Base-by-base conservation (phyloP, 768 basidiomycete species). In the Leccinum olivaceopallidum region DNA sequence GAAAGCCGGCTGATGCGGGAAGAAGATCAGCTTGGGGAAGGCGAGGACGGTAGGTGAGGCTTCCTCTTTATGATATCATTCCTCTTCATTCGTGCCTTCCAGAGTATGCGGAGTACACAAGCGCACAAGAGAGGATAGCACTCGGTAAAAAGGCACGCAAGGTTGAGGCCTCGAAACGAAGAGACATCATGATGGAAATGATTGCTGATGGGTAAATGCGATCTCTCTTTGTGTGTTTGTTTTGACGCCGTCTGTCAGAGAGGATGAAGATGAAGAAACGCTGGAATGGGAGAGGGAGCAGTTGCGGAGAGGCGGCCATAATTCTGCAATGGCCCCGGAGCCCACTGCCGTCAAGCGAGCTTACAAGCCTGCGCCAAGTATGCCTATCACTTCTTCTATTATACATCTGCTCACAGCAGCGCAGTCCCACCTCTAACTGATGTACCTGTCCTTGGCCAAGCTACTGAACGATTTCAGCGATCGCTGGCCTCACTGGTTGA, bases 41-140 rank as follows among this genome's bases (percentile, higher is more conserved):
- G 87, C 3, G 93, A 94, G 42, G 93, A 95, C 63, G 93, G 93
- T 92, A 66, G 47, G 83, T 71, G 20, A 54, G 53, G 59, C 22
- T 55, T 56, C 16, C n/a, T 2, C 12, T 24, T 28, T 20, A 36
- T 32, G 20, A 4, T 5, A 37, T 37, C 55, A 61, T 61, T 60
- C 42, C 12, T 57, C 20, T 58, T 62, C 62, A 60, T 59, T 44
- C 51, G 36, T 50, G 55, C 48, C 48, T 16, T 44, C 49, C 63
- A 94, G 93, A 94, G 67, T 92, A 82, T 69, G 88, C 93, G 6
- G 92, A 94, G 69, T 95, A 87, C 66, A 95, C 93, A 1, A 91
- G 86, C 65, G 92, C 93, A 0, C 87, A 92, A 73, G 92, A 94
- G 63, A 81, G 93, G 36, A 91, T 95, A 56, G 90, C 93, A 0